Conservation (phyloP, 345 rosid genomes). For the Syzygium jambos region DNA sequence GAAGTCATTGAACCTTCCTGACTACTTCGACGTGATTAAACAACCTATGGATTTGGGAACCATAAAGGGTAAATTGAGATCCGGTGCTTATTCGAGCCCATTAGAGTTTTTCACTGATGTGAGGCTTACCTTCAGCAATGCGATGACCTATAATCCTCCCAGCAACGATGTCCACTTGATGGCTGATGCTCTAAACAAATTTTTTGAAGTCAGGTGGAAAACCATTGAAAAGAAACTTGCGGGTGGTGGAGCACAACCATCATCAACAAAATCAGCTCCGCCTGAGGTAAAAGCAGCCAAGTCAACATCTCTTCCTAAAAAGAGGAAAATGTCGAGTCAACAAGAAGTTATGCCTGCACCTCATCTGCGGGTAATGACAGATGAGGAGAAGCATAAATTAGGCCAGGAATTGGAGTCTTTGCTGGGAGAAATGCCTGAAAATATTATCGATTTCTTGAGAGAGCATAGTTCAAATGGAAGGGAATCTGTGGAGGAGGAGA, state of each 20-base stretch:
- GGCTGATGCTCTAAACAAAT: conserved; percentile 72
- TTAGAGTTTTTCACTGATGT: conserved; percentile 73
- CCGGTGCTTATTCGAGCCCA: conserved; percentile 66
- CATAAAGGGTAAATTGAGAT: conserved; percentile 46
- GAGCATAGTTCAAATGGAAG: conserved; percentile 62
- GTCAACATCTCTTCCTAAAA: conserved; percentile 42
- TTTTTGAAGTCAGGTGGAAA: conserved; percentile 83
- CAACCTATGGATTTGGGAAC: conserved; percentile 96
- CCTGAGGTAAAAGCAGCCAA: conserved; percentile 22
- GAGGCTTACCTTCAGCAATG: conserved; percentile 76
- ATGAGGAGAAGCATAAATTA: conserved; percentile 51
- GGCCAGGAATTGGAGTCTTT: conserved; percentile 54
- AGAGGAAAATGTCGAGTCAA: conserved; percentile 42
- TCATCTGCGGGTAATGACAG: conserved; percentile 42
- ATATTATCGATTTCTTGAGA: conserved; percentile 70
- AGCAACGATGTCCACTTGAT: conserved; percentile 73
- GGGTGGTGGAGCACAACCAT: conserved; percentile 14
- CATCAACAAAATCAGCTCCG: conserved; percentile 22
- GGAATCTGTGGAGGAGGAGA: conserved; percentile 70
- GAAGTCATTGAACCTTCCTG: conserved; percentile 70
- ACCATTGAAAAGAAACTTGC: conserved; percentile 62
- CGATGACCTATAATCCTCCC: conserved; percentile 89
- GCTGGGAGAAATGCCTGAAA: conserved; percentile 61
- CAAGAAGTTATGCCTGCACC: conserved; percentile 38
- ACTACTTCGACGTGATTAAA: conserved; percentile 66